Percentiles rank a stretch among this genome's conserved stretches.
Evolutionary conservation across 2,329 filamentous ascomycete genomes (phyloP).

Genomic region (Remersonia thermophila): DNA sequence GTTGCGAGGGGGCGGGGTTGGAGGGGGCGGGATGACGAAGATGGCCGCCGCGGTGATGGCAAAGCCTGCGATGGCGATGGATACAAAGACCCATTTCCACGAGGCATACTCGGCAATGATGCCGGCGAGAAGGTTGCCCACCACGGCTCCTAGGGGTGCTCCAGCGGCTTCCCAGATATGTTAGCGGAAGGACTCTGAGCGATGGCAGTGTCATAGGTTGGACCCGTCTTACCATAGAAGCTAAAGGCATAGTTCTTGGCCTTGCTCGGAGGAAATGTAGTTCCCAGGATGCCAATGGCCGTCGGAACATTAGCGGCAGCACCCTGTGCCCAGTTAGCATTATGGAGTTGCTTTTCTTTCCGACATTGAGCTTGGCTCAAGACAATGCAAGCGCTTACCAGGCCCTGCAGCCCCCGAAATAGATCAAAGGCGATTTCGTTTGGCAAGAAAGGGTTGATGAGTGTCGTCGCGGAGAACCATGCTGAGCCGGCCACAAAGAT

Average conservation of each 20-base stretch:
- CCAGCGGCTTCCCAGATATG: conserved; percentile 42
- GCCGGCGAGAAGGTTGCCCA: conserved; percentile 53
- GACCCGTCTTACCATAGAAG: conserved; percentile 35
- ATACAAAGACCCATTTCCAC: conserved; percentile 59
- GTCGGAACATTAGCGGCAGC: conserved; percentile 59
- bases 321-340: conserved; percentile 27
- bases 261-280: conserved; percentile 53
- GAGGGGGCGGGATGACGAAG: conserved; percentile 48
- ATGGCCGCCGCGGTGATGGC: conserved; percentile 43
- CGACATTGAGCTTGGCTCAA: background rate
- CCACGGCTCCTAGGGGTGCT: conserved; percentile 50
- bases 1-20: conserved; percentile 27
- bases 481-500: conserved; percentile 53
- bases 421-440: conserved; percentile 58
- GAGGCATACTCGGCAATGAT: conserved; percentile 48
- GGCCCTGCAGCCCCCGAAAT: conserved; percentile 52
- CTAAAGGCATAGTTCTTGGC: conserved; percentile 62
- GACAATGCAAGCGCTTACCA: too few species aligned
- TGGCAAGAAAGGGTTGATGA: conserved; percentile 50
- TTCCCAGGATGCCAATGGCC: conserved; percentile 56
- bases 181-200: background rate
- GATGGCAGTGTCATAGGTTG: background rate
- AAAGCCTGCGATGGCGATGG: conserved; percentile 47
- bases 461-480: conserved; percentile 47
- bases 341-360: background rate